Evolutionary conservation across 176 grass and related monocot genomes (phyloP).

Genomic region (Aegilops sharonensis): DNA sequence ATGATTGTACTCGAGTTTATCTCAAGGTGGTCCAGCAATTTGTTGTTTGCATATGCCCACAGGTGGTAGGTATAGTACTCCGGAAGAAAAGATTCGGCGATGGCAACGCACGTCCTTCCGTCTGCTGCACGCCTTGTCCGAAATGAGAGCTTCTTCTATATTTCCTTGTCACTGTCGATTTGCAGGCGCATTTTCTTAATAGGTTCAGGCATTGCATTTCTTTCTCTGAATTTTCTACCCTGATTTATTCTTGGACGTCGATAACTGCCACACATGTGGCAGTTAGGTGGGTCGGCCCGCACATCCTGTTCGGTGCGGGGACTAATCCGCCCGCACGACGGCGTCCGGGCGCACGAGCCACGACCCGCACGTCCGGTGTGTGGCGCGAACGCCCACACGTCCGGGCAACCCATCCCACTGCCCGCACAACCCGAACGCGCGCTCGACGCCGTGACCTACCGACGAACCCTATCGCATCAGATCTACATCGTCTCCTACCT

Average conservation of each 20-base stretch:
- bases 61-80: background rate
- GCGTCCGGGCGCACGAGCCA: no score
- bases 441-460: no score
- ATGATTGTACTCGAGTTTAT: background rate
- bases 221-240: background rate
- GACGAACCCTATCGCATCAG: no score
- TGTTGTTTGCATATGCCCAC: slow-evolving; percentile 2
- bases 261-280: no score
- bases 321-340: no score
- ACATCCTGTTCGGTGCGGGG: no score
- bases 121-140: background rate
- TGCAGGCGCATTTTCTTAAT: background rate
- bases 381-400: no score
- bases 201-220: background rate
- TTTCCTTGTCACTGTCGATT: slow-evolving; percentile 17
- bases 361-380: no score
- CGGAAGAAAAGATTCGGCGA: slow-evolving; percentile 1
- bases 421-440: no score
- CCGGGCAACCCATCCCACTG: no score
- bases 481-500: no score
- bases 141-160: background rate
- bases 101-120: background rate
- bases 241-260: background rate
- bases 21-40: background rate
- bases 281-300: no score